phyloP scores from a whole-genome alignment of 1,284 basidiomycete species.

The Ceratobasidium sp. region DNA sequence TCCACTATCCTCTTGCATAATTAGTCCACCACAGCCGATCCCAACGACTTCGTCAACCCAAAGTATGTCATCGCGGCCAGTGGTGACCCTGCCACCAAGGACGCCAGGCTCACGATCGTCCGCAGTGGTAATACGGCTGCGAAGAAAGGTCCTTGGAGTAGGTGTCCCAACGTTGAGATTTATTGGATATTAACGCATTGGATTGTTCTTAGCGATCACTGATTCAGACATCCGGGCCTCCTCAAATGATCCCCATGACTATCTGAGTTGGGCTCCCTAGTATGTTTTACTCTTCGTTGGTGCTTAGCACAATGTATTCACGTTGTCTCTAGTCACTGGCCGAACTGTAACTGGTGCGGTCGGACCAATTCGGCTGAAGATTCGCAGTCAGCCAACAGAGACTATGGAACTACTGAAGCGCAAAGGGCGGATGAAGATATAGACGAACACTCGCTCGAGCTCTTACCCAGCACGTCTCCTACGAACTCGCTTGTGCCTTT shows the following conservation, averaged over 20 bases:
- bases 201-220: slow-evolving; percentile 55
- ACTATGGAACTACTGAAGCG: neutral
- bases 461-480: neutral
- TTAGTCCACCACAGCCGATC: slow-evolving; percentile 11
- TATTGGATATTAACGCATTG: neutral
- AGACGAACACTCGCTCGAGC: neutral
- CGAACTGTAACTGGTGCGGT: slow-evolving; percentile 66
- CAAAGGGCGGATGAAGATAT: neutral
- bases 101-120: slow-evolving; percentile 55
- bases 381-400: slow-evolving; percentile 20
- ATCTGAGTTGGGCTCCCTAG: slow-evolving; percentile 69
- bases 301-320: slow-evolving; percentile 36
- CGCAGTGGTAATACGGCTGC: slow-evolving; percentile 52
- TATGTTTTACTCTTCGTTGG: slow-evolving; percentile 52
- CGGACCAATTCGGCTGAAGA: slow-evolving; percentile 52
- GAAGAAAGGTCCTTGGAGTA: slow-evolving; percentile 58
- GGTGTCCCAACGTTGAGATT: slow-evolving; percentile 45
- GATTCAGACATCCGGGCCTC: slow-evolving; percentile 59
- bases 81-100: slow-evolving; percentile 48
- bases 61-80: slow-evolving; percentile 28
- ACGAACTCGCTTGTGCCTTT: neutral
- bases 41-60: slow-evolving; percentile 40
- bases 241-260: slow-evolving; percentile 61
- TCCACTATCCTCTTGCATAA: neutral
- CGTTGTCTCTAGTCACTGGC: slow-evolving; percentile 63